A percentile compares a stretch with the other conserved stretches of the same genome.
phyloP scores from a whole-genome alignment of 164 flowering plant genomes.

The Aristolochia californica region DNA sequence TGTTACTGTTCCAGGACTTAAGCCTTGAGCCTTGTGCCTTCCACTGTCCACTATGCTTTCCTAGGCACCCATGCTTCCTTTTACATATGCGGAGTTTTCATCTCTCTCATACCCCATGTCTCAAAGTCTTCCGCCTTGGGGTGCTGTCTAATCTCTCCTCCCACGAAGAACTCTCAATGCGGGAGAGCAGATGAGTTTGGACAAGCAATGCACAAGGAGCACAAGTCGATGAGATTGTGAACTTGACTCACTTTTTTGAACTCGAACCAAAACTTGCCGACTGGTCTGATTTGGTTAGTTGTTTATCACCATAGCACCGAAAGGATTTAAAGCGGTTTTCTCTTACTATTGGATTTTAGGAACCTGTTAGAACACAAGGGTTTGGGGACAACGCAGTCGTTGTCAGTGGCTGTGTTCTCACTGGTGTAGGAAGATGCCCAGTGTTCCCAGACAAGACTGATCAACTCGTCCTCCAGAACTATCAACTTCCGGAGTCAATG shows the following conservation, averaged over 20 bases:
- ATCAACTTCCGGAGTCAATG: neutral
- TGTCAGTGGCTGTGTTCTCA: neutral
- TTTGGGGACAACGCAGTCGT: neutral
- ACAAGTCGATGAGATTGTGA: neutral
- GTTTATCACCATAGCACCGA: neutral
- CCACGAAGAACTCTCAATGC: constrained; percentile 5
- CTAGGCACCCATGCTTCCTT: too few relatives aligned
- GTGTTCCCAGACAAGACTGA: neutral
- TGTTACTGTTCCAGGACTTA: too few relatives aligned
- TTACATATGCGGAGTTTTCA: too few relatives aligned
- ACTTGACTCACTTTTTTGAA: neutral
- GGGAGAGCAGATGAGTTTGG: constrained; percentile 2
- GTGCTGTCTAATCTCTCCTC: neutral
- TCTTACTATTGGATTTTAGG: neutral
- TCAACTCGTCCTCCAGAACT: neutral
- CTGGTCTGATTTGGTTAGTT: neutral
- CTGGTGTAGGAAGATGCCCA: neutral
- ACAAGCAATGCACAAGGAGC: neutral
- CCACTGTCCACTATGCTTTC: too few relatives aligned
- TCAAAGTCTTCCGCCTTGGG: neutral
- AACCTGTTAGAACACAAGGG: neutral
- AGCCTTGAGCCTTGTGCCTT: too few relatives aligned
- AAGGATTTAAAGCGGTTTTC: neutral
- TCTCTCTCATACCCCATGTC: neutral
- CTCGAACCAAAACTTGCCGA: neutral